Base-by-base conservation (phyloP, 768 basidiomycete genomes). In the Collybia nuda region DNA sequence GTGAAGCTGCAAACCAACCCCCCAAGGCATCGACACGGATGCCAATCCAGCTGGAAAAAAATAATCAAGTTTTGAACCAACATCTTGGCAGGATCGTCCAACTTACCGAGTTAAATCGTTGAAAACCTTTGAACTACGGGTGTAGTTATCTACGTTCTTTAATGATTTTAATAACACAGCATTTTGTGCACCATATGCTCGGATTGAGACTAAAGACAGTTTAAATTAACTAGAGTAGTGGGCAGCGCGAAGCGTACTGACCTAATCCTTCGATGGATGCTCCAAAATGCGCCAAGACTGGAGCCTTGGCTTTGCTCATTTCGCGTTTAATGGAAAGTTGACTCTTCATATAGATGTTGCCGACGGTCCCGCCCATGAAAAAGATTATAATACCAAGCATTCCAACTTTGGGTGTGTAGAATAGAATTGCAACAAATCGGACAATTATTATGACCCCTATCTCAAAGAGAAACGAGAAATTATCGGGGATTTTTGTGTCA, bases 121-220 rank as follows among this genome's bases (percentile, higher is more conserved):
- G 58, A 78, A 79, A 1, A 71, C 68, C 9, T 75, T 57, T 3
- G 75, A 64, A 3, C 75, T 61, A 32, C 74, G 70, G 8, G 70
- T 68, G 51, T 78, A 84, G 28, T 67, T 65, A 58, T 88, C 78
- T 19, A 86, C 79, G 5, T 78, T 71, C 18, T 66, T 63, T 36
- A 77, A 55, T 3, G 77, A 74, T 53, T 78, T 69, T 44, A 40
- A 40, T 49, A 63, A 73, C 67, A 75, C 81, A 2, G 65, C 50
- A 17, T 69, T 64, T 63, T 85, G 74, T 3, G 79, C 81, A 2
- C 80, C 79, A 60, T 84, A 89, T 0, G 87, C 87, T 12, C 86
- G 73, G 46, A 89, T 82, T 5, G 83, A 77, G 2, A 63, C 77
- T 78, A 35, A 12, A 19, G 3, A 21, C 28, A 15, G 18, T 24